Conservation (phyloP, 192 early-diverging fungal genomes). For the Linnemannia elongata region DNA sequence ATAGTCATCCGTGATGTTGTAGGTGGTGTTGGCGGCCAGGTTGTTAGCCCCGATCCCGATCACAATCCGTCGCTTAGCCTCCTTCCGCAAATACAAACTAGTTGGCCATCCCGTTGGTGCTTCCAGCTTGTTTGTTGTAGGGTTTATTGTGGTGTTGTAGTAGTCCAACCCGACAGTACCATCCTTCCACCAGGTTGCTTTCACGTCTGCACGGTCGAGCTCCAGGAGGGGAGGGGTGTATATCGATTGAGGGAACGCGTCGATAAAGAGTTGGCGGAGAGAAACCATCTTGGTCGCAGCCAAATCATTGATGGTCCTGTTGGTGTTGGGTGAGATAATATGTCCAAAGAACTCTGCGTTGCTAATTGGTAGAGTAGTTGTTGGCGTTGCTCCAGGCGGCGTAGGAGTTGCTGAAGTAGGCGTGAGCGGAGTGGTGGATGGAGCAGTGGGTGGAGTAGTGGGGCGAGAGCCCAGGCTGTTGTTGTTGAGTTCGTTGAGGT, state of each 20-base stretch:
- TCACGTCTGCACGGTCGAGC: slow-evolving; percentile 23
- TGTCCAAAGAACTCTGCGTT: slow-evolving; percentile 28
- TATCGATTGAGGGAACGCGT: slow-evolving; percentile 31
- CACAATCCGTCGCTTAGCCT: slow-evolving; percentile 22
- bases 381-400: background rate
- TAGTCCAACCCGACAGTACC: slow-evolving; percentile 42
- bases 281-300: slow-evolving; percentile 27
- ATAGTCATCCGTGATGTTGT: slow-evolving; percentile 47
- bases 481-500: slow-evolving; percentile 41
- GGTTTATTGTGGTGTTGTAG: slow-evolving; percentile 38
- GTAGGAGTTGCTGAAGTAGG: background rate
- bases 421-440: background rate
- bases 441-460: background rate
- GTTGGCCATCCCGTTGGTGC: slow-evolving; percentile 51
- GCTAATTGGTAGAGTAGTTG: slow-evolving; percentile 4
- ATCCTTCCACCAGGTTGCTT: slow-evolving; percentile 36
- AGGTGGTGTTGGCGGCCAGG: slow-evolving; percentile 26
- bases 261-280: slow-evolving; percentile 32
- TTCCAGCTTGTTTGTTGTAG: slow-evolving; percentile 5
- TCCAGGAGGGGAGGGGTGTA: slow-evolving; percentile 29
- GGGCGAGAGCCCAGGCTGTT: slow-evolving; percentile 26
- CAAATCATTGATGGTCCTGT: slow-evolving; percentile 28
- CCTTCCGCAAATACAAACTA: slow-evolving; percentile 24
- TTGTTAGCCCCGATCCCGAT: slow-evolving; percentile 39
- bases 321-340: slow-evolving; percentile 44